A percentile compares a stretch with the other conserved stretches of the same genome.
Conservation (phyloP, 2,329 filamentous ascomycete genomes). For the Exophiala sideris region DNA sequence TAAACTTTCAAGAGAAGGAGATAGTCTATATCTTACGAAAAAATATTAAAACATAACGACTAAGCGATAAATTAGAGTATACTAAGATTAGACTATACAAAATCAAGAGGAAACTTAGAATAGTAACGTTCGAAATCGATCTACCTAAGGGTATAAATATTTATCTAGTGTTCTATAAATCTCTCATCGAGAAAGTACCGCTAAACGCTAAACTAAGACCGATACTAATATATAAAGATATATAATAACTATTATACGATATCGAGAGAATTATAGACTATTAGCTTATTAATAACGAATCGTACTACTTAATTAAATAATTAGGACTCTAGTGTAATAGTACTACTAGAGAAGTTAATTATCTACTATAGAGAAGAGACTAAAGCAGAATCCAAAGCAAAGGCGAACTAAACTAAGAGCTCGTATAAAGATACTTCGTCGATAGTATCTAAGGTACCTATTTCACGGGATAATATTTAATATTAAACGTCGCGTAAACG, state of each 20-base stretch:
- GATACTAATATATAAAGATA: background rate
- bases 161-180: slow-evolving; percentile 15
- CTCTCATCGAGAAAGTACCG: slow-evolving; percentile 7
- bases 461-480: no score
- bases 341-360: no score
- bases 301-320: no score
- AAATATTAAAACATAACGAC: slow-evolving; percentile 20
- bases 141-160: slow-evolving; percentile 14
- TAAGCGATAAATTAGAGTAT: slow-evolving; percentile 13
- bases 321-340: no score
- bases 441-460: no score
- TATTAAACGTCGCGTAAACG: no score
- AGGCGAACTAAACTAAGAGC: no score
- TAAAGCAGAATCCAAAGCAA: no score
- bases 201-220: background rate
- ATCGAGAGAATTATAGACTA: no score
- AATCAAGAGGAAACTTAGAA: slow-evolving; percentile 13
- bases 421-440: no score
- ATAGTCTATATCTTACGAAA: slow-evolving; percentile 11
- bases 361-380: no score
- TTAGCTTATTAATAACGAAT: no score
- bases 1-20: slow-evolving; percentile 1
- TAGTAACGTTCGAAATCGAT: slow-evolving; percentile 9
- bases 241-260: background rate
- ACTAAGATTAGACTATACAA: slow-evolving; percentile 10